Evolutionary conservation across 495 filamentous ascomycete species (phyloP).

Genomic region (Parachaetomium inaequale): DNA sequence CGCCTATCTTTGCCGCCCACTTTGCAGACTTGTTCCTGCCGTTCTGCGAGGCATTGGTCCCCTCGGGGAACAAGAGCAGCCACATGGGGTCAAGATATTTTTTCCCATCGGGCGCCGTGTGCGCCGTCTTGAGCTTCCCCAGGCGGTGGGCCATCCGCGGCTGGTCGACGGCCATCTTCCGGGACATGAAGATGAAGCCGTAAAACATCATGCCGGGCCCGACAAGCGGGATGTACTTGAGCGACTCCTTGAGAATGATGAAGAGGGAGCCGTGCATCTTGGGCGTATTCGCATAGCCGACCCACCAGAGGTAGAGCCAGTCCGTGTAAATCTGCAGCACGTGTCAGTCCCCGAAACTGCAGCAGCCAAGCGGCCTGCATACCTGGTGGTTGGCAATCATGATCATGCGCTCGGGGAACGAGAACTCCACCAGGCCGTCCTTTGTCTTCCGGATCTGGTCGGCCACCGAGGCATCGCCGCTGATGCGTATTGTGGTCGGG

Average conservation of each 20-base stretch:
- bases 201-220: slow-evolving; percentile 79
- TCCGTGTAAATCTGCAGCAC: slow-evolving; percentile 65
- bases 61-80: slow-evolving; percentile 80
- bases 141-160: slow-evolving; percentile 64
- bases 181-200: slow-evolving; percentile 78
- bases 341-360: neutral
- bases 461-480: slow-evolving; percentile 68
- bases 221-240: slow-evolving; percentile 71
- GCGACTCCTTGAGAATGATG: slow-evolving; percentile 79
- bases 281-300: slow-evolving; percentile 64
- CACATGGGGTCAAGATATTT: slow-evolving; percentile 71
- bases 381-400: slow-evolving; percentile 84
- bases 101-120: slow-evolving; percentile 51
- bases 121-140: slow-evolving; percentile 58
- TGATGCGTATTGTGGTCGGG: slow-evolving; percentile 70
- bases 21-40: slow-evolving; percentile 57
- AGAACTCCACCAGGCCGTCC: slow-evolving; percentile 66
- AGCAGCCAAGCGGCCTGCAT: slow-evolving; percentile 20
- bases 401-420: slow-evolving; percentile 72
- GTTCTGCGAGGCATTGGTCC: slow-evolving; percentile 70
- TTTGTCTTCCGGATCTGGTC: slow-evolving; percentile 60
- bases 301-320: slow-evolving; percentile 89
- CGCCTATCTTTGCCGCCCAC: slow-evolving; percentile 66
- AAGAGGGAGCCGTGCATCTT: slow-evolving; percentile 77
- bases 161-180: slow-evolving; percentile 78